Evolutionary conservation across 2,329 filamentous ascomycete genomes (phyloP).

Genomic region (Stachybotrys chlorohalonatus): DNA sequence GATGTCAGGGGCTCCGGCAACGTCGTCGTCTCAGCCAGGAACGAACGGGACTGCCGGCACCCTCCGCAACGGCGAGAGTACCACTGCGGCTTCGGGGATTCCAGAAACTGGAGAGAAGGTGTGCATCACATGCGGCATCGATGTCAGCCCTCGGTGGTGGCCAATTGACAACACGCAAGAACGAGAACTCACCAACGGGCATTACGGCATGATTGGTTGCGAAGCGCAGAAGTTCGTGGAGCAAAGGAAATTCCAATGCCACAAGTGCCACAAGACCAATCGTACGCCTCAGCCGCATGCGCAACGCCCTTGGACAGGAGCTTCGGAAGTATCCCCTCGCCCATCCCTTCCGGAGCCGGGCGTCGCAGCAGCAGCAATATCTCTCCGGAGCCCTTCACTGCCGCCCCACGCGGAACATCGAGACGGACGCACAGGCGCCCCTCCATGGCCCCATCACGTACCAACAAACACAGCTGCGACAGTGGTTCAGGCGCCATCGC

Average conservation of each 20-base stretch:
- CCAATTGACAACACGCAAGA: constrained; percentile 43
- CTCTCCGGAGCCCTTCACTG: constrained; percentile 18
- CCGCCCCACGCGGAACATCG: constrained; percentile 14
- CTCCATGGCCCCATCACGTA: constrained; percentile 15
- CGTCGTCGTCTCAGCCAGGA: constrained; percentile 3
- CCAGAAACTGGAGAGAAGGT: constrained; percentile 39
- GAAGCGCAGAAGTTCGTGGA: constrained; percentile 51
- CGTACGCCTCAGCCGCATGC: constrained; percentile 28
- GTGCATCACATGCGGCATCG: constrained; percentile 57
- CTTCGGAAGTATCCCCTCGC: constrained; percentile 9
- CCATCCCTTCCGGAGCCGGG: constrained; percentile 8
- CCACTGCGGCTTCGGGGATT: constrained; percentile 15
- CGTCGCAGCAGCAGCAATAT: constrained; percentile 10
- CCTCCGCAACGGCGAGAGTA: constrained; percentile 15
- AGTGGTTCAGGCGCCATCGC: not conserved
- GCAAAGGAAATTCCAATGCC: constrained; percentile 60
- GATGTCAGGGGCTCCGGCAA: constrained; percentile 24
- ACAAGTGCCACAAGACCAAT: constrained; percentile 58
- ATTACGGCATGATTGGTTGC: constrained; percentile 39
- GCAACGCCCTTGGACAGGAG: constrained; percentile 9
- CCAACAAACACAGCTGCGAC: constrained; percentile 9
- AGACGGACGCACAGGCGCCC: constrained; percentile 11
- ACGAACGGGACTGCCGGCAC: constrained; percentile 8
- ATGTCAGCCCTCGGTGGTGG: constrained; percentile 71
- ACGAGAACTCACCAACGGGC: constrained; percentile 42